Evolutionary conservation across 331 rosid species (phyloP).

Genomic region (Acacia pycnantha): DNA sequence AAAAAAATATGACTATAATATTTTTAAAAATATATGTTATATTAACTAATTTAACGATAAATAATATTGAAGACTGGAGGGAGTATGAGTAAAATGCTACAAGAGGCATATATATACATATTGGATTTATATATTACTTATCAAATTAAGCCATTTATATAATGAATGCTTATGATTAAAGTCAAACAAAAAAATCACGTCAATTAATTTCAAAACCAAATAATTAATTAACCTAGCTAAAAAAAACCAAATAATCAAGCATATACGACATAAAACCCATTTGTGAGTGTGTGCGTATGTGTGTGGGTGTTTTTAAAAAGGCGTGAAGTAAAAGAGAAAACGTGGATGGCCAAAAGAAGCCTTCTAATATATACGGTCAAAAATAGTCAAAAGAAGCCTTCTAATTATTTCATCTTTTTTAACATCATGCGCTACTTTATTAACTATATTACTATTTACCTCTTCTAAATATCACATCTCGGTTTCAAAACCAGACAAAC

Average conservation of each 20-base stretch:
- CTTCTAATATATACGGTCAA: not conserved
- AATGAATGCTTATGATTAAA: not conserved
- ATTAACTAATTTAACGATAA: too few relatives aligned
- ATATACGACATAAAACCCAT: too few relatives aligned
- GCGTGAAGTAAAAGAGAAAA: not conserved
- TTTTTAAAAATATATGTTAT: too few relatives aligned
- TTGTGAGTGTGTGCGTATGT: too few relatives aligned
- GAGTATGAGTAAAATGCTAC: not conserved
- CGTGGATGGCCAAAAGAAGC: not conserved
- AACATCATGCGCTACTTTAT: not conserved
- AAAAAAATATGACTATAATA: too few relatives aligned
- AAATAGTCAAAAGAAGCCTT: too few relatives aligned
- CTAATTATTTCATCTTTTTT: not conserved
- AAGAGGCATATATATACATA: not conserved
- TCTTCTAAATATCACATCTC: not conserved
- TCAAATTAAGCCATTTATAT: not conserved
- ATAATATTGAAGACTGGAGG: rapidly evolving
- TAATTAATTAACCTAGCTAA: not conserved
- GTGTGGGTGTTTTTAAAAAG: not conserved
- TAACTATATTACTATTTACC: not conserved
- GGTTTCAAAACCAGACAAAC: not conserved
- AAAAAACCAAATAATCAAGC: too few relatives aligned
- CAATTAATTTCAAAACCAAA: not conserved
- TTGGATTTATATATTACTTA: too few relatives aligned
- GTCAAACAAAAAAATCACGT: not conserved